These are phyloP conservation scores for Podila epicladia DNA, from an alignment of 192 early-diverging fungal genomes.

Conservation along the genomic window DNA sequence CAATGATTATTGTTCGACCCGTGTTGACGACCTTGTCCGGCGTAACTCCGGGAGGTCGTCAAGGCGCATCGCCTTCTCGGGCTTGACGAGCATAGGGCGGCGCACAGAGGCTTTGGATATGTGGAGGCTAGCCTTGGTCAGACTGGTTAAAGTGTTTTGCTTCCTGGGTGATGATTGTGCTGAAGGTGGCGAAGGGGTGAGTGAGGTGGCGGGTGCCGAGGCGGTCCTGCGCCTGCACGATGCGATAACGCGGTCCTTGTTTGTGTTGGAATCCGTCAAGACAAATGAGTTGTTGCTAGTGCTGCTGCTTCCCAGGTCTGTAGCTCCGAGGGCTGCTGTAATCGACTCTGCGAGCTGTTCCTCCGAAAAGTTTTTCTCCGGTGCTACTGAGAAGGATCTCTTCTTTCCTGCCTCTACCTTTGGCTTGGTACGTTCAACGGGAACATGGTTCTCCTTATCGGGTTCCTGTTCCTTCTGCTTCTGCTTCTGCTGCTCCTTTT, in stretches of 20 bases:
- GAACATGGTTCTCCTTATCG: constrained; percentile 41
- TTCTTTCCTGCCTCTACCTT: constrained; percentile 13
- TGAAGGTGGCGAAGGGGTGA: not conserved
- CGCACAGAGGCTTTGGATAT: constrained; percentile 12
- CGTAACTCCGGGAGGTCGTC: constrained; percentile 3
- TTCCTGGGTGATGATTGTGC: constrained; percentile 13
- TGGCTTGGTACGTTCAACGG: constrained; percentile 11
- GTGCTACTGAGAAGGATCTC: constrained; percentile 19
- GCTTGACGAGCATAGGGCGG: constrained; percentile 1
- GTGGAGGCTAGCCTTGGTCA: constrained; percentile 1
- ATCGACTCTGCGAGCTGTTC: constrained; percentile 6
- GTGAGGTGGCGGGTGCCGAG: not conserved
- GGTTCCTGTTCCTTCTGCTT: constrained; percentile 20
- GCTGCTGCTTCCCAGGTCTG: not conserved
- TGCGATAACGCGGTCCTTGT: constrained; percentile 3
- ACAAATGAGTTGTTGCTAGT: not conserved
- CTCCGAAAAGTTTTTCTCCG: constrained; percentile 6
- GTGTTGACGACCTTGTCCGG: constrained; percentile 5
- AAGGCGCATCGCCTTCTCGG: not conserved
- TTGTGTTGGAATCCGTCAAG: not conserved
- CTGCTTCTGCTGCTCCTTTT: constrained; percentile 19
- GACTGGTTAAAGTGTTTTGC: constrained; percentile 4
- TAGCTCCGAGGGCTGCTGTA: not conserved
- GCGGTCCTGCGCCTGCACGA: constrained; percentile 7
- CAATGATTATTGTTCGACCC: too few relatives aligned